These are phyloP conservation scores for Exophiala mesophila DNA, from an alignment of 2,329 filamentous ascomycete species.

Conservation along the genomic window DNA sequence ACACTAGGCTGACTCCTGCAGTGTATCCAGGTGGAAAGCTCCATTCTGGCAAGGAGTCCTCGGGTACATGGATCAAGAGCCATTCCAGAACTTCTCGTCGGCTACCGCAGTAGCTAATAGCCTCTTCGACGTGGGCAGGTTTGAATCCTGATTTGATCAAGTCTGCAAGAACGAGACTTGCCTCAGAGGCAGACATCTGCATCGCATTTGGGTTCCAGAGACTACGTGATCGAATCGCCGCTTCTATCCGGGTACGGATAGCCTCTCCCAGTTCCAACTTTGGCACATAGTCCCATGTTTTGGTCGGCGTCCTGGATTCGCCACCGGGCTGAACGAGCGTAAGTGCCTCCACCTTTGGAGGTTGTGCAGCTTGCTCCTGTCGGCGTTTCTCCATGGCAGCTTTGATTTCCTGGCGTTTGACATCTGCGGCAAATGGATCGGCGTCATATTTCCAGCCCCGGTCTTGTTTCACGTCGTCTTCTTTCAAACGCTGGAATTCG, in stretches of 20 bases:
- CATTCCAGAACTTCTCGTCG: constrained; percentile 90
- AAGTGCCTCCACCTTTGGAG: constrained; percentile 50
- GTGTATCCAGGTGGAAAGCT: constrained; percentile 87
- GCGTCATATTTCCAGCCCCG: constrained; percentile 89
- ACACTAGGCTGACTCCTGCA: constrained; percentile 81
- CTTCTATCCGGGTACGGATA: constrained; percentile 73
- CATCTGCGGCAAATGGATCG: constrained; percentile 77
- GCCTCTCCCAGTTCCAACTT: constrained; percentile 89
- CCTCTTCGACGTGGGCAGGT: constrained; percentile 83
- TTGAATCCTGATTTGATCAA: constrained; percentile 78
- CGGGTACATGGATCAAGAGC: constrained; percentile 93
- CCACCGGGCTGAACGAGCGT: constrained; percentile 9
- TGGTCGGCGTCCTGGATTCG: constrained; percentile 48
- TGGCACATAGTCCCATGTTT: constrained; percentile 74
- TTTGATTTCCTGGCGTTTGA: constrained; percentile 73
- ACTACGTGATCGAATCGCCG: constrained; percentile 68
- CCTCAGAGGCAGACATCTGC: constrained; percentile 55
- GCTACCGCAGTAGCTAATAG: constrained; percentile 80
- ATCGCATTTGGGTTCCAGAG: constrained; percentile 83
- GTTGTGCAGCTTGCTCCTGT: constrained; percentile 57
- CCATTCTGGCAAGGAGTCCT: constrained; percentile 93
- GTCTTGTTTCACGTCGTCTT: constrained; percentile 69
- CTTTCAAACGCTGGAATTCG: constrained; percentile 77
- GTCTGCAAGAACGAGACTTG: constrained; percentile 62
- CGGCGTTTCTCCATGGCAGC: constrained; percentile 73